These are phyloP conservation scores for Acanthamoeba sp. DNA, from an alignment of 208 protist species.

Conservation along the genomic window DNA sequence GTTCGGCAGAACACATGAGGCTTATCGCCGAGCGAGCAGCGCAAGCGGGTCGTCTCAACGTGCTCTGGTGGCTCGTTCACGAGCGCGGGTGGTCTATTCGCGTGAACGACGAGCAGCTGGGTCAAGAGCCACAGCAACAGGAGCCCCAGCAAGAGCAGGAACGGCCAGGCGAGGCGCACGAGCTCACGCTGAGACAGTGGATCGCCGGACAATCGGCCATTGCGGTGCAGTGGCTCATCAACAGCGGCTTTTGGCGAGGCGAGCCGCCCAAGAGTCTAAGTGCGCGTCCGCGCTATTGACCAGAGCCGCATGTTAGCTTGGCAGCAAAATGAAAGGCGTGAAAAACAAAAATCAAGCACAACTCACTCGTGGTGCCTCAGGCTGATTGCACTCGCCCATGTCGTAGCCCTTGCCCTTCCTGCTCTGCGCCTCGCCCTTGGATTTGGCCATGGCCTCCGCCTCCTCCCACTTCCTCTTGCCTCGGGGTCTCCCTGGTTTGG, in stretches of 20 bases:
- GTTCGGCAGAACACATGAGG: background rate
- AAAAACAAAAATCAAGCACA: too few relatives aligned
- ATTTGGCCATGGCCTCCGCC: background rate
- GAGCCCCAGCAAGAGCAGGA: background rate
- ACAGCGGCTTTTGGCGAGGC: background rate
- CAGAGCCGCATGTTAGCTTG: too few relatives aligned
- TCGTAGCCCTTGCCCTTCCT: background rate
- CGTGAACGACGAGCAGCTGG: background rate
- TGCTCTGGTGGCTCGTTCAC: constrained; percentile 13
- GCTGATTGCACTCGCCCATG: background rate
- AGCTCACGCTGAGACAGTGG: background rate
- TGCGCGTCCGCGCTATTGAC: too few relatives aligned
- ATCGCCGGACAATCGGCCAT: background rate
- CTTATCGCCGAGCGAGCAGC: background rate
- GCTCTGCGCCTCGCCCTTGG: background rate
- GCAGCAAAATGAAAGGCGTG: too few relatives aligned
- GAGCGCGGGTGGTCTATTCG: background rate
- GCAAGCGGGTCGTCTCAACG: background rate
- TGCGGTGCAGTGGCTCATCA: background rate
- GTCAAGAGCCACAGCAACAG: background rate
- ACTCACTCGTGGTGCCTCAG: too few relatives aligned
- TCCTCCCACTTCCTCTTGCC: constrained; percentile 63
- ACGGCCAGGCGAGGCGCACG: background rate
- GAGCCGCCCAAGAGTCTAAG: too few relatives aligned
- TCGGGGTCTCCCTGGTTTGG: background rate